Conservation (phyloP, 2,329 filamentous ascomycete species). For the Alternaria tenuissima region DNA sequence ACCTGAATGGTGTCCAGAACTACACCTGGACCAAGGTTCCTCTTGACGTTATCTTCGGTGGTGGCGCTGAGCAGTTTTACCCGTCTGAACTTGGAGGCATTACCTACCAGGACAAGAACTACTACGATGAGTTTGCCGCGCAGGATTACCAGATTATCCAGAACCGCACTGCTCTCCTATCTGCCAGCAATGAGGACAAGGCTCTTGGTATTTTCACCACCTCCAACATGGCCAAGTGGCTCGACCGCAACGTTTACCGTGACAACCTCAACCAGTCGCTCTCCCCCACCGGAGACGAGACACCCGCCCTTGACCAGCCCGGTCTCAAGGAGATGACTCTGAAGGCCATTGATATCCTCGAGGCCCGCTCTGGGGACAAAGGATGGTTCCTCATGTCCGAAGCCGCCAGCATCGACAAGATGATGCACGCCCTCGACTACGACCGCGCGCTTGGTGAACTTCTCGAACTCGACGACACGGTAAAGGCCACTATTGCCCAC, state of each 20-base stretch:
- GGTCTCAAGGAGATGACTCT: constrained; percentile 90
- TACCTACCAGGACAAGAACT: constrained; percentile 76
- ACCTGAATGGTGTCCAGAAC: constrained; percentile 77
- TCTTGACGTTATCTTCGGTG: constrained; percentile 79
- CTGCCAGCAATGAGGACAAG: constrained; percentile 65
- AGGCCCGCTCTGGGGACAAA: constrained; percentile 68
- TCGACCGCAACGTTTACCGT: constrained; percentile 82
- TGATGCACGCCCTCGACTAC: constrained; percentile 87
- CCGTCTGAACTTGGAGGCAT: constrained; percentile 60
- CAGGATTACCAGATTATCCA: constrained; percentile 75
- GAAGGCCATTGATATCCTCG: constrained; percentile 83
- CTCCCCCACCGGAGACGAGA: constrained; percentile 70
- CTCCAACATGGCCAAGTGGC: constrained; percentile 81
- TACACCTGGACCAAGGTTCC: constrained; percentile 83
- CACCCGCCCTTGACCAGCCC: constrained; percentile 75
- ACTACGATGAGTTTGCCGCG: constrained; percentile 74
- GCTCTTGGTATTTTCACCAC: constrained; percentile 81
- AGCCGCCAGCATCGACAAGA: constrained; percentile 86
- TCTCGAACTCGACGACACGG: constrained; percentile 83
- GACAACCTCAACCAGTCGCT: constrained; percentile 75
- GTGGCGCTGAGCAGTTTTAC: constrained; percentile 82
- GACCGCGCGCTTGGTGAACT: constrained; percentile 85
- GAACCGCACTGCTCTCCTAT: constrained; percentile 76
- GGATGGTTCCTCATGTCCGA: constrained; percentile 91
- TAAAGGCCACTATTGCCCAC: constrained; percentile 76